Percentiles rank a stretch among this genome's conserved stretches.
phyloP scores from a whole-genome alignment of 345 rosid genomes.

The Citrus australasica region DNA sequence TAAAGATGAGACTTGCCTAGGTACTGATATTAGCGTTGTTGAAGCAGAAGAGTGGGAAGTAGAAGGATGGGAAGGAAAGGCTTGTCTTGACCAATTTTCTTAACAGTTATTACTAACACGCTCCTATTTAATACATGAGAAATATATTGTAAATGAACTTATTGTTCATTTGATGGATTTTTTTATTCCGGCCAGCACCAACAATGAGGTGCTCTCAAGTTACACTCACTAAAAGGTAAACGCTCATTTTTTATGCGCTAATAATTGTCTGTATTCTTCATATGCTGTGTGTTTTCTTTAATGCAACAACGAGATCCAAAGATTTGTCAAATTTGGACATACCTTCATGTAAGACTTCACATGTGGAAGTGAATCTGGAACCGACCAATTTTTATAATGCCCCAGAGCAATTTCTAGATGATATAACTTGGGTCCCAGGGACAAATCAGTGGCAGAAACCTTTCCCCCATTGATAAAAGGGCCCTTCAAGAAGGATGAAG shows the following conservation, averaged over 20 bases:
- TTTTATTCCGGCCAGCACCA: background rate
- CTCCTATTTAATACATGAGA: background rate
- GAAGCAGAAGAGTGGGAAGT: background rate
- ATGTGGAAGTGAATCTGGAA: slow-evolving; percentile 73
- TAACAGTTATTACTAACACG: background rate
- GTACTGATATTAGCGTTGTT: background rate
- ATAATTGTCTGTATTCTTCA: background rate
- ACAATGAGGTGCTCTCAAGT: background rate
- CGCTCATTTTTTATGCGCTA: background rate
- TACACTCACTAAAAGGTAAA: background rate
- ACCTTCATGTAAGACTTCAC: slow-evolving; percentile 82
- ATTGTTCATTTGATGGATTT: background rate
- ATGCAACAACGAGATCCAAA: background rate
- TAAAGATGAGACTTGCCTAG: background rate
- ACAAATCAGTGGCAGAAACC: slow-evolving; percentile 81
- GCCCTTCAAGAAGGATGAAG: slow-evolving; percentile 44
- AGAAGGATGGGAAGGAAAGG: background rate
- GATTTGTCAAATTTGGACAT: background rate
- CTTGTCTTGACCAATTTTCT: background rate
- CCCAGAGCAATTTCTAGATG: slow-evolving; percentile 87
- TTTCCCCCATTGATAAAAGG: slow-evolving; percentile 82
- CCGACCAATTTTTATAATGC: slow-evolving; percentile 81
- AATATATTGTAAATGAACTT: background rate
- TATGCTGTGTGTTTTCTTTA: background rate
- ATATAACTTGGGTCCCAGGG: slow-evolving; percentile 72